phyloP scores from a whole-genome alignment of 2,329 filamentous ascomycete genomes.

The Calonectria pseudoturangicola region DNA sequence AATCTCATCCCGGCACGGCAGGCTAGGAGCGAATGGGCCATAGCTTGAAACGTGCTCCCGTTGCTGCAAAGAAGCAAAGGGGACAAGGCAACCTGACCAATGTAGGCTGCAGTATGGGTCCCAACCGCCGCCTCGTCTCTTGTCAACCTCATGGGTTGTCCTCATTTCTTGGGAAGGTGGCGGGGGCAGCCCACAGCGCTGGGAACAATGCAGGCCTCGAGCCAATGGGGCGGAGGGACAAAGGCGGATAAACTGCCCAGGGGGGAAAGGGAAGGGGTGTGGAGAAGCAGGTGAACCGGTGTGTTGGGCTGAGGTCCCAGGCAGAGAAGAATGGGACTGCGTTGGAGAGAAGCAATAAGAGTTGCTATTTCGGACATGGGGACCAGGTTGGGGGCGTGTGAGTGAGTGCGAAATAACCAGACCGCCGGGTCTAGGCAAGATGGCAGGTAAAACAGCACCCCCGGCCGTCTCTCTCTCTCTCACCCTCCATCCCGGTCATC shows the following conservation, averaged over 20 bases:
- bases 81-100: background rate
- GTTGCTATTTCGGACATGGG: background rate
- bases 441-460: background rate
- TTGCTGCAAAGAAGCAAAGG: conserved; percentile 15
- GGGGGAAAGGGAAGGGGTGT: background rate
- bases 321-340: background rate
- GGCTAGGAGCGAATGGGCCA: conserved; percentile 3
- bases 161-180: too few species aligned
- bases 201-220: background rate
- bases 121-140: conserved; percentile 4
- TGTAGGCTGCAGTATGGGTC: background rate
- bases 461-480: background rate
- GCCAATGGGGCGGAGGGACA: too few species aligned
- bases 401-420: conserved; percentile 9
- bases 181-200: background rate
- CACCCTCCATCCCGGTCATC: background rate
- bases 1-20: conserved; percentile 13
- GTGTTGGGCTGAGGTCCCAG: conserved; percentile 18
- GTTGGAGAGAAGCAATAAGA: background rate
- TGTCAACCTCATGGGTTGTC: background rate
- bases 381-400: background rate
- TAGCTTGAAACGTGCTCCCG: conserved; percentile 17
- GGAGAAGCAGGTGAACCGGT: conserved; percentile 21
- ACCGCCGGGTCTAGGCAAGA: conserved; percentile 20
- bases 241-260: conserved; percentile 14